Evolutionary conservation across 768 basidiomycete species (phyloP).

Genomic region (Podaxis pistillaris): DNA sequence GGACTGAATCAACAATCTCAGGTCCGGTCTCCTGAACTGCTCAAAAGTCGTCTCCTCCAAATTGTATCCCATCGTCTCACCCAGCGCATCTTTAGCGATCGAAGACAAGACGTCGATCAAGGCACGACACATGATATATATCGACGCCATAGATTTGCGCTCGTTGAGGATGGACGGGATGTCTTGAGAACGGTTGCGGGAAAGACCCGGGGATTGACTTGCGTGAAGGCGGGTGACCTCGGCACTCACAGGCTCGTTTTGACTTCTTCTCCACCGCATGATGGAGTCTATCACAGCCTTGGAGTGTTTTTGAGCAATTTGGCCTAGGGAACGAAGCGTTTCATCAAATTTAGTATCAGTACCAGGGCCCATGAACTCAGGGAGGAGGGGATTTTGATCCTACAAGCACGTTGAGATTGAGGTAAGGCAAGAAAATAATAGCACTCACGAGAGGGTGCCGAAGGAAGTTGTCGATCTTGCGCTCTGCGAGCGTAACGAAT

Average conservation of each 20-base stretch:
- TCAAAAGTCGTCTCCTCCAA: conserved; percentile 91
- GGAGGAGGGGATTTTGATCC: conserved; percentile 70
- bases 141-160: conserved; percentile 77
- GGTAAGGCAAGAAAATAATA: background rate
- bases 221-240: conserved; percentile 54
- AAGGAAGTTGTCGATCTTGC: conserved; percentile 75
- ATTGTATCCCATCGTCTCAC: conserved; percentile 72
- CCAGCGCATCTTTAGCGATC: conserved; percentile 74
- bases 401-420: conserved; percentile 25
- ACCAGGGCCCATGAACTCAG: conserved; percentile 65
- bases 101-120: conserved; percentile 74
- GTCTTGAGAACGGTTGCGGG: conserved; percentile 44
- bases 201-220: conserved; percentile 32
- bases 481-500: conserved; percentile 78
- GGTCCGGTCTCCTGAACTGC: conserved; percentile 71
- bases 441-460: conserved; percentile 61
- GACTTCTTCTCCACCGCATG: conserved; percentile 81
- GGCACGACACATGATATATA: conserved; percentile 88
- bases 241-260: conserved; percentile 57
- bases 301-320: conserved; percentile 81
- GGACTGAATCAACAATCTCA: conserved; percentile 63
- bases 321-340: conserved; percentile 79
- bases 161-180: conserved; percentile 56
- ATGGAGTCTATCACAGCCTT: conserved; percentile 85
- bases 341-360: conserved; percentile 82